phyloP scores from a whole-genome alignment of 2,329 filamentous ascomycete genomes.

The Reticulascus tulasneorum region DNA sequence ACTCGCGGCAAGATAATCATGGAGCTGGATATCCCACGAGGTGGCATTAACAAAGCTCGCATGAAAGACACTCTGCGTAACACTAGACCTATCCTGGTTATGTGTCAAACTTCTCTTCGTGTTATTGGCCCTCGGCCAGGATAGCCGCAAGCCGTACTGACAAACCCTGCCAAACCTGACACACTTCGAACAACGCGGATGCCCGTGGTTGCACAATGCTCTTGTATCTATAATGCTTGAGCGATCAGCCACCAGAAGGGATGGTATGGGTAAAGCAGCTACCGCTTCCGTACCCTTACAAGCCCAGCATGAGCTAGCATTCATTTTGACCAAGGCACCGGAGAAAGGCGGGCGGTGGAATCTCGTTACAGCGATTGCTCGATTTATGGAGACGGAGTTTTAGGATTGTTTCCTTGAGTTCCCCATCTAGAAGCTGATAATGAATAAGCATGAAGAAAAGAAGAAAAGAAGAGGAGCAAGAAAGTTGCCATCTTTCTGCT shows the following conservation, averaged over 20 bases:
- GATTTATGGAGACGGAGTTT: no score
- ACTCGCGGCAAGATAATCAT: neutral
- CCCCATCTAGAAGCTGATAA: no score
- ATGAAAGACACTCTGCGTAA: neutral
- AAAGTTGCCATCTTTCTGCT: no score
- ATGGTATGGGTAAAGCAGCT: no score
- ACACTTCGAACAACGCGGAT: constrained; percentile 19
- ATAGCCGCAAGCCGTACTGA: constrained; percentile 21
- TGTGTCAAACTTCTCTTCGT: constrained; percentile 18
- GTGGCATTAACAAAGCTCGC: constrained; percentile 21
- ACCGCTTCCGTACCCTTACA: constrained; percentile 2
- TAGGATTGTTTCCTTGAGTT: no score
- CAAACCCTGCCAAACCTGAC: constrained; percentile 15
- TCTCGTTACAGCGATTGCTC: no score
- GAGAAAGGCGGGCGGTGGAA: no score
- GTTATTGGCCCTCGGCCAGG: constrained; percentile 23
- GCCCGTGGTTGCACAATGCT: constrained; percentile 17
- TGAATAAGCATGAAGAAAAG: no score
- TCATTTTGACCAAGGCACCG: no score
- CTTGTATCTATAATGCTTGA: constrained; percentile 16
- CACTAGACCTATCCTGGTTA: constrained; percentile 3
- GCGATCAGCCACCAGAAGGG: no score
- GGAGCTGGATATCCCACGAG: constrained; percentile 15
- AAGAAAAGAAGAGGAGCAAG: no score
- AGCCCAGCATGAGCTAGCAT: constrained; percentile 1